Evolutionary conservation across 2,329 filamentous ascomycete genomes (phyloP).

Genomic region (Leptographium procerum): DNA sequence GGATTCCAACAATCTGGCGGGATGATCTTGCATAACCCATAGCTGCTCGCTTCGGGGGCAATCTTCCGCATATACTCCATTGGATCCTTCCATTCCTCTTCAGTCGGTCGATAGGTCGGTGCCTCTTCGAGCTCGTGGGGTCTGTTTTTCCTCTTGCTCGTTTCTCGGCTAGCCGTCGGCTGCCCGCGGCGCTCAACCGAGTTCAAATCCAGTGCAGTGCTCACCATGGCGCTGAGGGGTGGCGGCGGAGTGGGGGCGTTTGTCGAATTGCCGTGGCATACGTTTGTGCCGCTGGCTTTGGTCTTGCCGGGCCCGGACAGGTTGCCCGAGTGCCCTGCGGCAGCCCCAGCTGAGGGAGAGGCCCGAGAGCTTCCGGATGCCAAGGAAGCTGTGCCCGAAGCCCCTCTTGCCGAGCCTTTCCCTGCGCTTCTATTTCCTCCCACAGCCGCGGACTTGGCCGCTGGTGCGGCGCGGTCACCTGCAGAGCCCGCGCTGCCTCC

Average conservation of each 20-base stretch:
- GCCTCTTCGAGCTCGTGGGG: constrained; percentile 82
- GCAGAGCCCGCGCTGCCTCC: background rate
- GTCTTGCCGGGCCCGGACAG: constrained; percentile 35
- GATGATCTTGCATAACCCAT: constrained; percentile 90
- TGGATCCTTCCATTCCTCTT: constrained; percentile 90
- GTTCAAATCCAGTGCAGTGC: constrained; percentile 62
- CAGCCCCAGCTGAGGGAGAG: constrained; percentile 34
- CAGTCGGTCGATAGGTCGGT: constrained; percentile 78
- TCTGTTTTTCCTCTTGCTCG: constrained; percentile 63
- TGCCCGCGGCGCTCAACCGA: constrained; percentile 89
- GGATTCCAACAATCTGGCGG: constrained; percentile 92
- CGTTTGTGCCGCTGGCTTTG: constrained; percentile 41
- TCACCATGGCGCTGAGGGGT: constrained; percentile 45
- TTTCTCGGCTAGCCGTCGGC: constrained; percentile 63
- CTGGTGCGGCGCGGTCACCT: background rate
- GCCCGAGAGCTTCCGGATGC: constrained; percentile 36
- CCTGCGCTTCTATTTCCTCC: constrained; percentile 13
- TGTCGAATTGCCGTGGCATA: constrained; percentile 29
- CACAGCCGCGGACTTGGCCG: background rate
- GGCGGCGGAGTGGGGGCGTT: constrained; percentile 38
- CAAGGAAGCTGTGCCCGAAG: constrained; percentile 24
- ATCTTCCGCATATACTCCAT: constrained; percentile 92
- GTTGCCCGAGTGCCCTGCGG: constrained; percentile 18
- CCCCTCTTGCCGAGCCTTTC: constrained; percentile 19
- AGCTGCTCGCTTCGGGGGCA: constrained; percentile 70